These are phyloP conservation scores for Backusella parvicylindrica DNA, from an alignment of 192 early-diverging fungal genomes.

Conservation along the genomic window DNA sequence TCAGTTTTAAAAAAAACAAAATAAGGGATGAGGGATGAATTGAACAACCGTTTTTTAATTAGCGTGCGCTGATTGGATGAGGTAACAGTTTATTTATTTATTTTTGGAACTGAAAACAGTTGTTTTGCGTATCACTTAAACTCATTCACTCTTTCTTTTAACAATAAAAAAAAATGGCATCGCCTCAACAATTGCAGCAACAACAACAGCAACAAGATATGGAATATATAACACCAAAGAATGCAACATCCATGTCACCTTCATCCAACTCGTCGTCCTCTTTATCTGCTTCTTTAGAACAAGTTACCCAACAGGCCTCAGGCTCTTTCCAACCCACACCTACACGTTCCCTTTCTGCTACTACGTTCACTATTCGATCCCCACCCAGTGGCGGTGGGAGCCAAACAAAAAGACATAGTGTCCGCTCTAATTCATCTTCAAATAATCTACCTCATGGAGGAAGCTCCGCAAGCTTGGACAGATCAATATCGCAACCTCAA, in stretches of 20 bases:
- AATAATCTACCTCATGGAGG: conserved; percentile 9
- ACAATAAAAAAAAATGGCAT: not conserved
- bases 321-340: not conserved
- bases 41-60: not conserved
- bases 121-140: not conserved
- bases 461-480: conserved; percentile 12
- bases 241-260: not conserved
- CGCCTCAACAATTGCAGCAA: not conserved
- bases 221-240: not conserved
- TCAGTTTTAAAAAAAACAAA: not conserved
- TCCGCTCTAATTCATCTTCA: conserved; percentile 17
- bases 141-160: not conserved
- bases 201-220: not conserved
- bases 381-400: conserved; percentile 32
- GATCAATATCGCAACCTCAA: conserved; percentile 9
- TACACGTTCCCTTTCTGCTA: conserved; percentile 2
- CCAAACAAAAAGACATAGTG: conserved; percentile 32
- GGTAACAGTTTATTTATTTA: not conserved
- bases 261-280: conserved; percentile 10
- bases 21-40: not conserved
- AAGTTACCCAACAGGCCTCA: not conserved
- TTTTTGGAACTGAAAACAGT: not conserved
- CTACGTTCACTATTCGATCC: conserved; percentile 11
- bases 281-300: conserved; percentile 8
- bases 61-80: not conserved